Evolutionary conservation across 2,329 filamentous ascomycete species (phyloP).

Genomic region (Fusarium sp.): DNA sequence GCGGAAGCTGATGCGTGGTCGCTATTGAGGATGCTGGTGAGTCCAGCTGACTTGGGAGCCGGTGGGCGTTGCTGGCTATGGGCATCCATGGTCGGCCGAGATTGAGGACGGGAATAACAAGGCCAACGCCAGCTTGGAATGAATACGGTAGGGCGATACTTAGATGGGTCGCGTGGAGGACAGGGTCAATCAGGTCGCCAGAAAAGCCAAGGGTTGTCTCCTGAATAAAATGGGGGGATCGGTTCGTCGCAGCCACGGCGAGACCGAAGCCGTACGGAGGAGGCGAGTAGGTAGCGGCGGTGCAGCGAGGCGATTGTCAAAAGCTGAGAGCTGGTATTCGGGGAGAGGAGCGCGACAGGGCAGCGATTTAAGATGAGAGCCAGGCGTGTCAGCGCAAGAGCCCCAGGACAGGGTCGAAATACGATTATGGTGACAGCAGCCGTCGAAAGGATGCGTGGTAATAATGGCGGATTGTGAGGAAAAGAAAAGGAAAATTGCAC

Average conservation of each 20-base stretch:
- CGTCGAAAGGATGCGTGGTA: constrained; percentile 7
- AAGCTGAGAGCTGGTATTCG: constrained; percentile 3
- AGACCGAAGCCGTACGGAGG: constrained; percentile 4
- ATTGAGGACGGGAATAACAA: constrained; percentile 13
- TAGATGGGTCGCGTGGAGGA: constrained; percentile 13
- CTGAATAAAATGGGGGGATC: constrained; percentile 9
- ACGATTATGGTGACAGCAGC: not conserved
- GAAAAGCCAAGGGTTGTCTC: constrained; percentile 5
- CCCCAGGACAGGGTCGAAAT: constrained; percentile 10
- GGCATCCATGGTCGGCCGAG: constrained; percentile 40
- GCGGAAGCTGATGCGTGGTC: constrained; percentile 42
- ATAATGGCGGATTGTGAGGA: not conserved
- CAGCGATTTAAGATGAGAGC: constrained; percentile 7
- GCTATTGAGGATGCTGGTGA: constrained; percentile 54
- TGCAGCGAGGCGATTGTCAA: constrained; percentile 9
- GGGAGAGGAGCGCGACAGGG: constrained; percentile 20
- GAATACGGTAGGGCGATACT: not conserved
- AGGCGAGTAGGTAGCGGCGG: constrained; percentile 13
- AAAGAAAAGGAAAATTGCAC: constrained; percentile 29
- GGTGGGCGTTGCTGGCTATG: constrained; percentile 42
- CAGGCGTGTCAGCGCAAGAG: constrained; percentile 34
- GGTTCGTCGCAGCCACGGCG: constrained; percentile 13
- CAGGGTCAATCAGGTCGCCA: constrained; percentile 10
- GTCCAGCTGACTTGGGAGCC: constrained; percentile 49
- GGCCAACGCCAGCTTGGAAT: constrained; percentile 4